phyloP scores from a whole-genome alignment of 2,329 filamentous ascomycete species.

The Coleophoma cylindrospora region DNA sequence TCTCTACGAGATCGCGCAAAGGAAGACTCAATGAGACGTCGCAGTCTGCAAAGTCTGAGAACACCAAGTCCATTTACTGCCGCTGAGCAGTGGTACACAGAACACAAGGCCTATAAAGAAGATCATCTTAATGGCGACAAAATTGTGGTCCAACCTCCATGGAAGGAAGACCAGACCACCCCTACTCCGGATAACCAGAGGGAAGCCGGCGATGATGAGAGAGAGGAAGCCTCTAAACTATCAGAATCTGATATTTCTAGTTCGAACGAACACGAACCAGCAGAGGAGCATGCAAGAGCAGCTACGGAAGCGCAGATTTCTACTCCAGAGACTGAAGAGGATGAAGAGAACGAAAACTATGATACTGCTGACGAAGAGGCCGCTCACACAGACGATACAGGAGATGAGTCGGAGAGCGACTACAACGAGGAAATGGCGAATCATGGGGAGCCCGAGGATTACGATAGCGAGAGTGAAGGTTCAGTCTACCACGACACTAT shows the following conservation, averaged over 20 bases:
- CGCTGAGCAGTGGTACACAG: constrained; percentile 28
- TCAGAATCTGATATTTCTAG: constrained; percentile 19
- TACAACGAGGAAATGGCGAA: constrained; percentile 29
- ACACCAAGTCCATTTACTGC: constrained; percentile 43
- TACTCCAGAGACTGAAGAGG: constrained; percentile 2
- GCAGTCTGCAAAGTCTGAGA: constrained; percentile 56
- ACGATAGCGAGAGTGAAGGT: constrained; percentile 56
- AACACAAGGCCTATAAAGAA: constrained; percentile 17
- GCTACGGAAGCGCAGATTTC: constrained; percentile 1
- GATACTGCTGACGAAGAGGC: constrained; percentile 3
- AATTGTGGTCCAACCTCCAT: constrained; percentile 16
- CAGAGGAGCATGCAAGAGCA: constrained; percentile 5
- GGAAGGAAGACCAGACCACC: constrained; percentile 11
- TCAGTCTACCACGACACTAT: constrained; percentile 58
- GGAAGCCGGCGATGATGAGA: not conserved
- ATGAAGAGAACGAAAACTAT: constrained; percentile 7
- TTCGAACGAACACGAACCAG: constrained; percentile 23
- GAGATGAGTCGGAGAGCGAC: constrained; percentile 31
- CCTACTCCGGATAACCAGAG: not conserved
- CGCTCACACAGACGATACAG: constrained; percentile 12
- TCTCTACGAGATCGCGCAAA: constrained; percentile 58
- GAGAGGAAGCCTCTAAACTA: constrained; percentile 10
- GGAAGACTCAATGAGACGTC: constrained; percentile 58
- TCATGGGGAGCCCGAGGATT: constrained; percentile 30
- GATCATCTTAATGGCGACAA: constrained; percentile 19